Base-by-base conservation (phyloP, 257 asterid species). In the Lavandula angustifolia region DNA sequence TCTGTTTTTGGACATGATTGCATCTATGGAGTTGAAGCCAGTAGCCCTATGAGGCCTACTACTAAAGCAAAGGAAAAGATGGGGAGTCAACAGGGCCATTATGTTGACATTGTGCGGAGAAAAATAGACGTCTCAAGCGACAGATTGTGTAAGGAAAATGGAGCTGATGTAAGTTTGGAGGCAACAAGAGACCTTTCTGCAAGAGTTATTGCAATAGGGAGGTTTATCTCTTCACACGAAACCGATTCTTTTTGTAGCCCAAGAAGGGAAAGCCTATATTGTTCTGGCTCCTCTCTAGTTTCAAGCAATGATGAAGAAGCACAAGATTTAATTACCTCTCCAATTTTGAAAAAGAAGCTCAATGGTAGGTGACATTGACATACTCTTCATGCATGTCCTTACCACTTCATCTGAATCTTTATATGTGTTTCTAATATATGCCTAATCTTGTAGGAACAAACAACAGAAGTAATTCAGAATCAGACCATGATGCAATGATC, bases 131-230 rank as follows among this genome's bases (percentile, higher is more conserved):
- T 61, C 1, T 70, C 85, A 33, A 62, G 73, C 27, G 27, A 38
- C 18, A 52, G 66, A 46, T 37, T 62, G 66, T 41, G 63, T 49
- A 70, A 60, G 68, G 66, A 78, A 75, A 64, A 60, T 22, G 75
- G 70, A 35, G 52, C 49, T 53, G 86, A 81, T 60, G 72, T 74
- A 38, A 54, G 66, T 78, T 29, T 51, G 33, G 89, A 76, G 74
- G 95, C 86, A 27, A 84, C 79, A 65, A 74, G 76, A 48, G 85
- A 75, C 66, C 79, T 83, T 60, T 80, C 85, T 32, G 80, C 50
- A 34, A 82, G 95, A 53, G 52, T 82, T 17, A 79, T 46, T 10
- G 64, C 59, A 33, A 33, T 22, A 22, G 77, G 13, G 16, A 70
- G 49, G 43, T 78, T 5, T 34, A 76, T 81, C 18, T 72, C 69